phyloP scores from a whole-genome alignment of 2,329 filamentous ascomycete species.

The Colletotrichum lupini region DNA sequence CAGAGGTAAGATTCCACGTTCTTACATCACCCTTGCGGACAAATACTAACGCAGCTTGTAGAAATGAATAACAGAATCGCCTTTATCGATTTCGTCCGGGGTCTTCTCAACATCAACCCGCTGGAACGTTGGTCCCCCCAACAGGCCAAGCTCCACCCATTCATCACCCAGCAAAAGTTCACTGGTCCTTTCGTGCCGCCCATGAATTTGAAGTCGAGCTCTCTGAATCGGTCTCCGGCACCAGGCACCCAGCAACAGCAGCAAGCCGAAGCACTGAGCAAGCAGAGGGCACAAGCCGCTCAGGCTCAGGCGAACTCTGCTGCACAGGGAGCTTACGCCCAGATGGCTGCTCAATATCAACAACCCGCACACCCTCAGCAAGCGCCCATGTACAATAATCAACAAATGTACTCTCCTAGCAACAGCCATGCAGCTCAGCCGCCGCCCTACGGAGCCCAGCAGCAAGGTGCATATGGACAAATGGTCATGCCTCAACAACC shows the following conservation, averaged over 20 bases:
- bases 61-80: constrained; percentile 99
- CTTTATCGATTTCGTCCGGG: constrained; percentile 98
- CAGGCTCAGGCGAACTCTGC: constrained; percentile 77
- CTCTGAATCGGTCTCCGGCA: constrained; percentile 86
- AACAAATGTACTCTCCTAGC: constrained; percentile 79
- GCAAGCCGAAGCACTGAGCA: constrained; percentile 92
- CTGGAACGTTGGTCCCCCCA: constrained; percentile 97
- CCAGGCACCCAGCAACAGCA: constrained; percentile 96
- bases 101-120: constrained; percentile 92
- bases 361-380: constrained; percentile 58
- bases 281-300: constrained; percentile 83
- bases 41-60: constrained; percentile 52
- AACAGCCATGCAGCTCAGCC: constrained; percentile 69
- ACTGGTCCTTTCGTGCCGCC: constrained; percentile 96
- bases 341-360: constrained; percentile 59
- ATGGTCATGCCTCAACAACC: constrained; percentile 77
- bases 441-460: constrained; percentile 84
- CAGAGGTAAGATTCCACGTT: constrained; percentile 71
- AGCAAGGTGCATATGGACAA: constrained; percentile 76
- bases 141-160: constrained; percentile 96
- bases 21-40: neutral
- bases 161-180: constrained; percentile 98
- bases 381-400: constrained; percentile 84
- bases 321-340: constrained; percentile 69
- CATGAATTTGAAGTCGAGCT: constrained; percentile 93